Evolutionary conservation across 2,329 filamentous ascomycete genomes (phyloP).

Genomic region (Dothiorella sarmentorum): DNA sequence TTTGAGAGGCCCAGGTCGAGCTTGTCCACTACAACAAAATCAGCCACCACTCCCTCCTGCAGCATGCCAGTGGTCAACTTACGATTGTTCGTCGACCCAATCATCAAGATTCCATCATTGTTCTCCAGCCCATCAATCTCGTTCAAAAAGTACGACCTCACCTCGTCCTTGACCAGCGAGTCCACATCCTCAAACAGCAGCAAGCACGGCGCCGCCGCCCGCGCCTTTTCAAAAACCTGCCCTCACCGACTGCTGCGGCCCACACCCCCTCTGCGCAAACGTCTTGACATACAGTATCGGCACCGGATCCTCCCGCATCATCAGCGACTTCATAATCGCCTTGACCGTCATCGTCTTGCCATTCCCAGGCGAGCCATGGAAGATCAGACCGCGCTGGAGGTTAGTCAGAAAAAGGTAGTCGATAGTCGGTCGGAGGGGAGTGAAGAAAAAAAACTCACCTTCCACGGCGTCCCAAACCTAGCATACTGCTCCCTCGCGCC

Average conservation of each 20-base stretch:
- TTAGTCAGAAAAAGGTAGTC: too few species aligned
- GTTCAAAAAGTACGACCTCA: constrained; percentile 68
- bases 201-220: constrained; percentile 63
- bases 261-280: constrained; percentile 44
- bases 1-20: constrained; percentile 61
- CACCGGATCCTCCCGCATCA: constrained; percentile 50
- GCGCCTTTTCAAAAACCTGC: constrained; percentile 49
- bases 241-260: constrained; percentile 52
- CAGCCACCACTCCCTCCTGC: constrained; percentile 18
- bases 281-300: constrained; percentile 57
- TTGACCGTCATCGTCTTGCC: constrained; percentile 71
- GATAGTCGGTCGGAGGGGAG: too few species aligned
- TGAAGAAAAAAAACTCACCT: too few species aligned
- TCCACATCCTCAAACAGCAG: constrained; percentile 72
- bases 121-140: constrained; percentile 67
- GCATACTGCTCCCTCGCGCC: constrained; percentile 56
- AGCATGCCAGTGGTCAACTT: neutral
- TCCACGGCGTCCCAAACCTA: constrained; percentile 65
- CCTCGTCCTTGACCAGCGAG: constrained; percentile 57
- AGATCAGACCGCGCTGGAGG: constrained; percentile 64
- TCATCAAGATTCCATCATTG: constrained; percentile 69
- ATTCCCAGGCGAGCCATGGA: constrained; percentile 63
- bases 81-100: constrained; percentile 60
- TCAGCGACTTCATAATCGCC: constrained; percentile 64
- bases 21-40: constrained; percentile 22